Evolutionary conservation across 164 flowering plant genomes (phyloP), one percentile per base, ranked within the genome.

Genomic region (Piper longum): DNA sequence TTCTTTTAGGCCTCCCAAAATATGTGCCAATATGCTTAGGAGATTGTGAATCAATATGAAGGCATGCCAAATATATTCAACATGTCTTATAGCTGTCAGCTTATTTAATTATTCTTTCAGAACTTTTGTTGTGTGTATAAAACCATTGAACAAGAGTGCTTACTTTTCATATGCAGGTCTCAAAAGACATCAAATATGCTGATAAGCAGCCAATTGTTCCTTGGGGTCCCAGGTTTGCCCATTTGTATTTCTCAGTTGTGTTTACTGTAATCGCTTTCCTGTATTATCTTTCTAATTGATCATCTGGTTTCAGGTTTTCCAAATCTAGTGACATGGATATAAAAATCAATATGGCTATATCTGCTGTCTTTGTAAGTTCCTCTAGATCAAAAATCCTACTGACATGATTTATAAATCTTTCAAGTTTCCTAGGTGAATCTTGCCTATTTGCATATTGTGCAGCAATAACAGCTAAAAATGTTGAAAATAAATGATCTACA

Each of bases 111-210:
- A 26, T 26, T 26, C 1, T 26, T 26, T 26, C 36, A 26, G 36
- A 26, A 26, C 36, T 26, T 26, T 26, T 26, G 36, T 26, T 26
- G 36, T 26, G 36, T 0, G 36, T 26, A 26, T 26, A 26, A 26
- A 2, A 26, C 36, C 36, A 26, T 26, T 26, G 36, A 26, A 26
- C 36, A 26, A 26, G 36, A 26, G 36, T 48, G 14, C 14, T 48
- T 5, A 8, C 52, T 14, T 9, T 48, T 48, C 14, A 8, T 8
- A 16, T 73, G 57, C 78, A 92, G 99, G 97, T 95, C 52, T 91
- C 99, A 12, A 89, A 95, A 80, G 97, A 95, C 69, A 82, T 91
- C 61, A 95, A 85, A 75, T 95, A 82, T 82, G 99, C 99, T 56
- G 99, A 95, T 72, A 95, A 86, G 75, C 92, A 83, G 71, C 97